Evolutionary conservation across 2,329 filamentous ascomycete genomes (phyloP).

Genomic region (Alternaria gaisen): DNA sequence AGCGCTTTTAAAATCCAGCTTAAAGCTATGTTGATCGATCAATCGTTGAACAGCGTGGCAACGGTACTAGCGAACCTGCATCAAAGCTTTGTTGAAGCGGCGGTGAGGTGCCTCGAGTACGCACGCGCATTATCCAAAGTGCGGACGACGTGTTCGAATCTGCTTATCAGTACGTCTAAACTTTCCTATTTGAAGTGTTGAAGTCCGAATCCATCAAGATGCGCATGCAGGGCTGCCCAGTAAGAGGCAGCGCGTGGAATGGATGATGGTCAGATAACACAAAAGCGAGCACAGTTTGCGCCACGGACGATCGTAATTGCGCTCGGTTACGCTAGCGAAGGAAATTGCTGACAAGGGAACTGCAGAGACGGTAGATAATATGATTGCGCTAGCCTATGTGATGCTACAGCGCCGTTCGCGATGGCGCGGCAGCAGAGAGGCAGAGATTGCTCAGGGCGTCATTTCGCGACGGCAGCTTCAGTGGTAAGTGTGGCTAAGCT

Average conservation of each 20-base stretch:
- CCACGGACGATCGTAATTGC: conserved; percentile 26
- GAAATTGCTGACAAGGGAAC: conserved; percentile 27
- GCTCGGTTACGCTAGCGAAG: conserved; percentile 18
- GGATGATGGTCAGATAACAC: conserved; percentile 23
- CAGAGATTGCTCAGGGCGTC: conserved; percentile 51
- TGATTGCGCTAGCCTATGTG: conserved; percentile 70
- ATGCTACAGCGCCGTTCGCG: conserved; percentile 67
- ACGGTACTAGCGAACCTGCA: conserved; percentile 80
- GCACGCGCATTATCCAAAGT: conserved; percentile 65
- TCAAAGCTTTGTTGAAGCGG: conserved; percentile 78
- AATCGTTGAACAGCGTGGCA: conserved; percentile 73
- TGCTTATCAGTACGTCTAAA: conserved; percentile 67
- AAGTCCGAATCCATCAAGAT: conserved; percentile 19
- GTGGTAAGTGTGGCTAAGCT: conserved; percentile 63
- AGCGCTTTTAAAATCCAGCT: conserved; percentile 83
- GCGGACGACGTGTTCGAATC: conserved; percentile 64
- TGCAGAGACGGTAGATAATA: conserved; percentile 70
- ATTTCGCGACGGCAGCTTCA: conserved; percentile 68
- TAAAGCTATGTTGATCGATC: conserved; percentile 84
- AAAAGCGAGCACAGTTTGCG: conserved; percentile 20
- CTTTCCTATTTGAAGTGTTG: conserved; percentile 10
- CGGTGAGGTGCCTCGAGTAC: conserved; percentile 74
- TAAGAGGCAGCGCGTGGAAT: conserved; percentile 14
- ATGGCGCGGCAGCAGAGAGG: conserved; percentile 48
- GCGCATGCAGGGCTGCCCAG: conserved; percentile 21